Evolutionary conservation across 2,329 filamentous ascomycete genomes (phyloP), one percentile per base, ranked within the genome.

Genomic region (Teratosphaeria zuluensis): DNA sequence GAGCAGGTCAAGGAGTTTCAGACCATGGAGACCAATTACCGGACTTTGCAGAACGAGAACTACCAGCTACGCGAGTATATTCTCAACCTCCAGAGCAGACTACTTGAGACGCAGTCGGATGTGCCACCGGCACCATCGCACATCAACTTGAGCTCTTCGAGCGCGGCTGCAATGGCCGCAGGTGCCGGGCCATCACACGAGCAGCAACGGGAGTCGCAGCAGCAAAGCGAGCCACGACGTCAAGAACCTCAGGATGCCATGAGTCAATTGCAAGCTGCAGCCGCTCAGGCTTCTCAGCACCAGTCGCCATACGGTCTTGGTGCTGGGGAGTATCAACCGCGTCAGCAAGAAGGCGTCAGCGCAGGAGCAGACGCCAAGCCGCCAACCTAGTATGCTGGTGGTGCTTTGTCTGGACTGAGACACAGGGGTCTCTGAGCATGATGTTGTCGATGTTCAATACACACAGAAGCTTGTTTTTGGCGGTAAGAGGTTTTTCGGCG

Each of bases 31-130:
- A 83, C 88, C 62, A 84, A 83, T 58, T 90, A 84, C 74, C 94
- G 95, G 73, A 77, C 81, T n/a, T 77, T 95, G 30, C 90, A 96
- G 70, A 80, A 84, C 31, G 92, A 99, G 73, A 96, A 96, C 75
- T 94, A 92, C 71, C 85, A 89, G 62, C 79, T 99, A 51, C 86
- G 92, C 65, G 91, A 96, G 72, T 97, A 97, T 75, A 88, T 96
- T 65, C 87, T 96, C 70, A 88, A 88, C 66, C 81, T 99, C 16
- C 94, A 99, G 73, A 88, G 88, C 4, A 86, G 90, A 48, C 81
- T 97, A 38, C 80, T 96, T 61, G 92, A 96, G 65, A 82, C 85
- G 2, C 86, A 90, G 67, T 87, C 88, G 69, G 91, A 96, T 65
- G 86, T 89, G 58, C 94, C 94, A 0, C 88, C 88, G 61, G 86